Base-by-base conservation (phyloP, 2,329 filamentous ascomycete genomes). In the Coniosporium tulheliwenetii region DNA sequence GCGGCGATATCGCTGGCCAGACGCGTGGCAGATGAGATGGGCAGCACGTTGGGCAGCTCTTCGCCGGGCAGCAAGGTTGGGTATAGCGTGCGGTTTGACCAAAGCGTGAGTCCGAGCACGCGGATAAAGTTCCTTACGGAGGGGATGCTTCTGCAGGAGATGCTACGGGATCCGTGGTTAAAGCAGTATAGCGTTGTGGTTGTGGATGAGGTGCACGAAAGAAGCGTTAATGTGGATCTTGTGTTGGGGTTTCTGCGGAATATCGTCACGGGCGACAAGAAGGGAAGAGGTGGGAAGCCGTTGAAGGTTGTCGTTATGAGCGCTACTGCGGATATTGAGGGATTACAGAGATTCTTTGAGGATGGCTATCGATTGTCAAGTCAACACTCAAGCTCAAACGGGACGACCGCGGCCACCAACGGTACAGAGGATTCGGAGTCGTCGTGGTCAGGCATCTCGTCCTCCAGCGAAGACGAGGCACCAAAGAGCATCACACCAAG, bases 251-350 rank as follows among this genome's bases (percentile, higher is more conserved):
- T 98, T 48, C 57, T 98, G 45, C 84, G 84, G 54, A 80, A 82
- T 45, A 73, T 96, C 37, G 64, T 91, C 1, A 65, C 69, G 1
- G 67, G 71, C 2, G 68, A 77, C 41, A 71, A 74, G 32, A 67
- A 73, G 36, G 77, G 77, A 5, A 75, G 81, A 4, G 77, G 79
- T 7, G 82, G 81, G 5, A 65, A 81, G 29, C 79, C 82, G 1
- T 64, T 98, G 42, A 96, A 94, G 58, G 77, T 96, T 3, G 75
- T 94, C 30, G 75, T 96, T 54, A 98, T 98, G 91, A 95, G 87
- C 69, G 91, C 91, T 39, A 98, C 91, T 5, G 85, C 86, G 32
- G 85, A 96, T 57, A 78, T 94, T 43, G 79, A 89, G 44, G 76
- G 73, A 42, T 76, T 96, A 30, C 70, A 75, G 36, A 65, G 66